phyloP scores from a whole-genome alignment of 1,284 basidiomycete species.

The Puccinia brachypodii region DNA sequence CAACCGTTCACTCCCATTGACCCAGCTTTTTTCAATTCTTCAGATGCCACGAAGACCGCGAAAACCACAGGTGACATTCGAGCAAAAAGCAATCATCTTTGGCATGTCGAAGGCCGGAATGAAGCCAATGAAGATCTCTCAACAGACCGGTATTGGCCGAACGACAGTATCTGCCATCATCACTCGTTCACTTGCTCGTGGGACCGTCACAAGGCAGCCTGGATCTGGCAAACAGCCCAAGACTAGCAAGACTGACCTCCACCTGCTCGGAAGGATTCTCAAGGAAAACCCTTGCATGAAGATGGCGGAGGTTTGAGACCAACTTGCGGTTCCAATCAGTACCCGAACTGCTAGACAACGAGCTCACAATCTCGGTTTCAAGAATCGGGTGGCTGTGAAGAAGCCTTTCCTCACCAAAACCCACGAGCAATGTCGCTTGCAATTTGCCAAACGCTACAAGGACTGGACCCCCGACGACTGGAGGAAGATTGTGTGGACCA shows the following conservation, averaged over 20 bases:
- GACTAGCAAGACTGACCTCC: background rate
- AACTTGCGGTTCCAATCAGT: background rate
- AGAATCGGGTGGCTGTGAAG: background rate
- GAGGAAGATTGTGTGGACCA: no score
- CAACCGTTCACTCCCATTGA: no score
- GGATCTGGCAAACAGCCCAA: background rate
- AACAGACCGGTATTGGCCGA: background rate
- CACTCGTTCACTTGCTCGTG: no score
- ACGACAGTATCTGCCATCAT: background rate
- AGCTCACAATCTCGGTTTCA: background rate
- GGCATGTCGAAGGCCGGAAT: background rate
- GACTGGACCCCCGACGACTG: no score
- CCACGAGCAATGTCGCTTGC: background rate
- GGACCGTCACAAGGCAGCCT: background rate
- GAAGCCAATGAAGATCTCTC: background rate
- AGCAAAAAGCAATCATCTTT: background rate
- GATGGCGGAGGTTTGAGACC: background rate
- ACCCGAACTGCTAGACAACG: background rate
- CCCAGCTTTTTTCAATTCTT: no score
- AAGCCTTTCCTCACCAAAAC: conserved; percentile 2
- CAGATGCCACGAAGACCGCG: no score
- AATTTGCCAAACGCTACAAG: background rate
- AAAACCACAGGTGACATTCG: background rate
- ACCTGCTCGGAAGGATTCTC: background rate
- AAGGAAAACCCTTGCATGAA: background rate